phyloP scores from a whole-genome alignment of 345 rosid genomes.

The Geranium brycei region DNA sequence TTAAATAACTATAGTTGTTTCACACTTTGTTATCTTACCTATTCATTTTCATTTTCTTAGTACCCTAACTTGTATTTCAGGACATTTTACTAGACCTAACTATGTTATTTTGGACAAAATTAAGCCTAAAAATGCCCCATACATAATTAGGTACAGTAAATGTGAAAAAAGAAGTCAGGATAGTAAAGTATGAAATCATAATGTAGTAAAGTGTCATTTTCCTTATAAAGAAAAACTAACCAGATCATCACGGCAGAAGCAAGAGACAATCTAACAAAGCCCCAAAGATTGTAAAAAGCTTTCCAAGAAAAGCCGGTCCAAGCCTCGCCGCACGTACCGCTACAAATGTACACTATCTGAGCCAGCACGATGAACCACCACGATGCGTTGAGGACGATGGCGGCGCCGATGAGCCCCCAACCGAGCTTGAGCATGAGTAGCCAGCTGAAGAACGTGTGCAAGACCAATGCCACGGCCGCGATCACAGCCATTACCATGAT shows the following conservation, averaged over 20 bases:
- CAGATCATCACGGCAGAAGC: slow-evolving; percentile 42
- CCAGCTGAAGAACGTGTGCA: slow-evolving; percentile 57
- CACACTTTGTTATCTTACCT: too few relatives aligned
- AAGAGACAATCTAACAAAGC: slow-evolving; percentile 28
- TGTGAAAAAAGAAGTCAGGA: too few relatives aligned
- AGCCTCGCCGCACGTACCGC: slow-evolving; percentile 44
- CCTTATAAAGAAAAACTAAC: slow-evolving; percentile 8
- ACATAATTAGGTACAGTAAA: too few relatives aligned
- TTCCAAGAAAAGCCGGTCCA: slow-evolving; percentile 33
- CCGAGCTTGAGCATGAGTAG: slow-evolving; percentile 26
- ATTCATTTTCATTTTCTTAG: too few relatives aligned
- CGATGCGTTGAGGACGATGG: slow-evolving; percentile 18
- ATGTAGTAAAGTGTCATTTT: too few relatives aligned
- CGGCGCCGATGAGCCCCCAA: slow-evolving; percentile 30
- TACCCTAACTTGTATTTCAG: too few relatives aligned
- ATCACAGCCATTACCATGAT: slow-evolving; percentile 64
- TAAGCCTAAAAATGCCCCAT: too few relatives aligned
- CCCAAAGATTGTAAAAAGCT: slow-evolving; percentile 31
- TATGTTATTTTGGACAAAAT: too few relatives aligned
- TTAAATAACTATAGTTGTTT: too few relatives aligned
- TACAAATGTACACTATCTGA: slow-evolving; percentile 39
- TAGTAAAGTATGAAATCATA: too few relatives aligned
- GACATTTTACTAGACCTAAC: too few relatives aligned
- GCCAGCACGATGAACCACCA: slow-evolving; percentile 26
- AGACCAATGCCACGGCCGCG: slow-evolving; percentile 29